phyloP scores from a whole-genome alignment of 768 basidiomycete genomes.

The Collybiopsis confluens region DNA sequence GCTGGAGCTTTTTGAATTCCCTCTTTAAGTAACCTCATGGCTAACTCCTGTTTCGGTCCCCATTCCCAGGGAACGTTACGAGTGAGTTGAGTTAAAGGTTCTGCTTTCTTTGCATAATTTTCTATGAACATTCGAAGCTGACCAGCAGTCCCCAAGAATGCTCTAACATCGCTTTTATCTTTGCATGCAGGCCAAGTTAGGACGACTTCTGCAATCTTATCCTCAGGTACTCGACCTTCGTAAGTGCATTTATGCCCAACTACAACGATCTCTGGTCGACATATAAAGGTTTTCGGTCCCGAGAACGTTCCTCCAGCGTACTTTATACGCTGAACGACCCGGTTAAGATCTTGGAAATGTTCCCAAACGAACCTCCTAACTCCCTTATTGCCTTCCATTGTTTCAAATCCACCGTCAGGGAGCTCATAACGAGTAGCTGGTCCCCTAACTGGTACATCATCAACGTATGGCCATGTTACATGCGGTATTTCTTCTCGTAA shows the following conservation, averaged over 20 bases:
- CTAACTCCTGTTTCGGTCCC: constrained; percentile 16
- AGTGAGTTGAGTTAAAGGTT: constrained; percentile 6
- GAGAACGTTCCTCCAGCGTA: constrained; percentile 33
- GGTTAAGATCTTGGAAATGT: constrained; percentile 29
- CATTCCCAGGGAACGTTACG: constrained; percentile 35
- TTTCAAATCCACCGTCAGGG: constrained; percentile 26
- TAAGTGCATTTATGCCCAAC: constrained; percentile 35
- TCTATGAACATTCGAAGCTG: constrained; percentile 9
- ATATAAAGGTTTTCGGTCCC: constrained; percentile 28
- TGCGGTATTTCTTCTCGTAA: constrained; percentile 36
- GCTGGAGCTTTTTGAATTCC: constrained; percentile 16
- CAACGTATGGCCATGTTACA: constrained; percentile 29
- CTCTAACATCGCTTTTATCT: constrained; percentile 3
- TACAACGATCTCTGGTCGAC: constrained; percentile 20
- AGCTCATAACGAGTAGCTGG: constrained; percentile 25
- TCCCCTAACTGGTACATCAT: constrained; percentile 33
- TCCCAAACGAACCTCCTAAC: constrained; percentile 22
- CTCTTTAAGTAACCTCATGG: constrained; percentile 18
- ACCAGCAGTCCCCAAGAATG: constrained; percentile 12
- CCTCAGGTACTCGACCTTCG: constrained; percentile 24
- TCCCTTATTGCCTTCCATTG: constrained; percentile 28
- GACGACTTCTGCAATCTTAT: constrained; percentile 1
- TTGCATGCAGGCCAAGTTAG: constrained; percentile 6
- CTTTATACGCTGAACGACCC: constrained; percentile 32
- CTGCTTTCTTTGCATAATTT: constrained; percentile 1